Percentiles rank a stretch among this genome's conserved stretches.
phyloP scores from a whole-genome alignment of 129 eudicot genomes.

The Cynara cardunculus region DNA sequence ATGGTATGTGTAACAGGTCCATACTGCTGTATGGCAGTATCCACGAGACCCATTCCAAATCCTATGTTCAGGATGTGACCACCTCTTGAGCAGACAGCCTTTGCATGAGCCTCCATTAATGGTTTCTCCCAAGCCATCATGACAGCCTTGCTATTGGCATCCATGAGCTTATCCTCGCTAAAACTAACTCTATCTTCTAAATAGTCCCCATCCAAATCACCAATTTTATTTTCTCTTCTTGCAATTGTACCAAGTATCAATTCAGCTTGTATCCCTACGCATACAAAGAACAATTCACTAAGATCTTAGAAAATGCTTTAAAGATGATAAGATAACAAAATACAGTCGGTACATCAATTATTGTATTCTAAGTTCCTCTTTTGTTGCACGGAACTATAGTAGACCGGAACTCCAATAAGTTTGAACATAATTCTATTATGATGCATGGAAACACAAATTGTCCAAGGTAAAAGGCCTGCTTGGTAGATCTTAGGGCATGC shows the following conservation, averaged over 20 bases:
- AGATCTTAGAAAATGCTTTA: background rate
- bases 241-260: slow-evolving; percentile 92
- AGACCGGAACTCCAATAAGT: background rate
- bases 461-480: background rate
- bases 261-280: slow-evolving; percentile 85
- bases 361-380: background rate
- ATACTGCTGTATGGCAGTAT: slow-evolving; percentile 82
- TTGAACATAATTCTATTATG: background rate
- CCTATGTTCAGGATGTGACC: slow-evolving; percentile 85
- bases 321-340: background rate
- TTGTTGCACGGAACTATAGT: background rate
- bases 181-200: slow-evolving; percentile 88
- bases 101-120: slow-evolving; percentile 96
- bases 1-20: slow-evolving; percentile 67
- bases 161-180: slow-evolving; percentile 98
- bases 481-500: background rate
- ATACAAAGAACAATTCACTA: background rate
- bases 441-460: background rate
- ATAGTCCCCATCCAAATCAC: slow-evolving; percentile 49
- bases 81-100: slow-evolving; percentile 79
- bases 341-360: background rate
- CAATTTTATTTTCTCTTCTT: slow-evolving; percentile 52
- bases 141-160: slow-evolving; percentile 80
- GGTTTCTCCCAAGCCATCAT: slow-evolving; percentile 99
- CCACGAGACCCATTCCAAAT: slow-evolving; percentile 98